Percentiles rank a stretch among this genome's conserved stretches.
These are phyloP conservation scores for Globisporangium camurandrum DNA, from an alignment of 352 stramenopile genomes.

Conservation along the genomic window DNA sequence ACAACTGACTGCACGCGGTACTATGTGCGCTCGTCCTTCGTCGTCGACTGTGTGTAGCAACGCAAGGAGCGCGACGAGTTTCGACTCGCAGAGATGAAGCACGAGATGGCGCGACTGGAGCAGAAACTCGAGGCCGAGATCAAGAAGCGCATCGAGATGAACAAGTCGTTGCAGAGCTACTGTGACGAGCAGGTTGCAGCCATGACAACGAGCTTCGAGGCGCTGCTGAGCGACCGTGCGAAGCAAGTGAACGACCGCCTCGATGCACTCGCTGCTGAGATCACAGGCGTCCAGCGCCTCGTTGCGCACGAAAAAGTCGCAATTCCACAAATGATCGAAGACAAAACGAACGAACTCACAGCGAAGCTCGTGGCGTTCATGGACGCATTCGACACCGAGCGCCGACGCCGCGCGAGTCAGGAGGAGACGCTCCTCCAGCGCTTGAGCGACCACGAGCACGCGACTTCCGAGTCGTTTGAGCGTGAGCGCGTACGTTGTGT, in stretches of 20 bases:
- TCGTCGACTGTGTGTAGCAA: conserved; percentile 31
- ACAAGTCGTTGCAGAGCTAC: conserved; percentile 87
- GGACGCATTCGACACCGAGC: conserved; percentile 84
- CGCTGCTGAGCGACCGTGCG: conserved; percentile 71
- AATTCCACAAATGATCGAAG: conserved; percentile 88
- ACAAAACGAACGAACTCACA: conserved; percentile 83
- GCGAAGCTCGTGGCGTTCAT: conserved; percentile 87
- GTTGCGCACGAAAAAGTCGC: conserved; percentile 83
- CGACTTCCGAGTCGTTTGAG: conserved; percentile 65
- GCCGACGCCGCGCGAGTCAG: conserved; percentile 64
- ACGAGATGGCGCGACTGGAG: conserved; percentile 89
- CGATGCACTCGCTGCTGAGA: conserved; percentile 58
- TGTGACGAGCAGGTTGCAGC: conserved; percentile 84
- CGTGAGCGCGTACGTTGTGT: conserved; percentile 34
- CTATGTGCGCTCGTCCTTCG: neutral
- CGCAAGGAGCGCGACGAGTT: conserved; percentile 92
- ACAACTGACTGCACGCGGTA: too few relatives aligned
- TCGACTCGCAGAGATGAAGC: conserved; percentile 87
- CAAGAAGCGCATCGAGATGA: conserved; percentile 93
- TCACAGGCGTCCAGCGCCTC: conserved; percentile 69
- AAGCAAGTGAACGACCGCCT: conserved; percentile 70
- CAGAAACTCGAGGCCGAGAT: conserved; percentile 89
- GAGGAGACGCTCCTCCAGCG: conserved; percentile 90
- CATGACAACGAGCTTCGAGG: conserved; percentile 79
- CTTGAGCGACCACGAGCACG: conserved; percentile 82